Percentiles rank a stretch among this genome's conserved stretches.
Evolutionary conservation across 352 stramenopile species (phyloP).

Genomic region (Globisporangium splendens): DNA sequence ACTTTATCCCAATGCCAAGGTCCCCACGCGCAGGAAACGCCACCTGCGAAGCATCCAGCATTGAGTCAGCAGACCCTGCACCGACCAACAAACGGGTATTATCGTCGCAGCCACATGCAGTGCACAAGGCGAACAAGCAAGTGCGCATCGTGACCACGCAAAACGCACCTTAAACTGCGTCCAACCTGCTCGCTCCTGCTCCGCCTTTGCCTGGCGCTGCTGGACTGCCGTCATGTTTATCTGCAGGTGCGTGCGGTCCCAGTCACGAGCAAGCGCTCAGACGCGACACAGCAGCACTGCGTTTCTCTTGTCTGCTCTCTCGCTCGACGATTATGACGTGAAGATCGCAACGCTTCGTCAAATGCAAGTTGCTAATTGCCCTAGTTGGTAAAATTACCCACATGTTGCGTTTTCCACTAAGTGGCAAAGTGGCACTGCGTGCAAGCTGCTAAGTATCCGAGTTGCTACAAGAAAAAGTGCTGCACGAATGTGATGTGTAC

Average conservation of each 20-base stretch:
- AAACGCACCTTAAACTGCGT: conserved; percentile 12
- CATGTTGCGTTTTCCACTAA: too few relatives aligned
- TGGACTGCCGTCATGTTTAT: background rate
- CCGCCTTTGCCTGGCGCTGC: background rate
- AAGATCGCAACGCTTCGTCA: background rate
- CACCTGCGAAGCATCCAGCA: conserved; percentile 10
- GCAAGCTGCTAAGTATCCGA: background rate
- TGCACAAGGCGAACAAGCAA: background rate
- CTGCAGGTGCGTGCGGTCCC: too few relatives aligned
- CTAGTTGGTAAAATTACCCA: too few relatives aligned
- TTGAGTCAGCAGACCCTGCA: too few relatives aligned
- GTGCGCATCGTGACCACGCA: background rate
- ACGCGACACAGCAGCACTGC: background rate
- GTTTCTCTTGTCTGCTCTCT: background rate
- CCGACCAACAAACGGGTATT: too few relatives aligned
- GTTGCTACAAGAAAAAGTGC: background rate
- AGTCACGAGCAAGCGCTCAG: too few relatives aligned
- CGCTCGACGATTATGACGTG: background rate
- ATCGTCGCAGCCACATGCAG: too few relatives aligned
- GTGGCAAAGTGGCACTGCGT: too few relatives aligned
- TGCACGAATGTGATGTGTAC: background rate
- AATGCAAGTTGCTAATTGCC: background rate
- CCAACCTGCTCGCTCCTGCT: background rate
- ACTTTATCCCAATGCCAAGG: conserved; percentile 31
- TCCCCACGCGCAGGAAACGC: conserved; percentile 20